phyloP scores from a whole-genome alignment of 805 yeast genomes.

The Teunomyces gatunensis region DNA sequence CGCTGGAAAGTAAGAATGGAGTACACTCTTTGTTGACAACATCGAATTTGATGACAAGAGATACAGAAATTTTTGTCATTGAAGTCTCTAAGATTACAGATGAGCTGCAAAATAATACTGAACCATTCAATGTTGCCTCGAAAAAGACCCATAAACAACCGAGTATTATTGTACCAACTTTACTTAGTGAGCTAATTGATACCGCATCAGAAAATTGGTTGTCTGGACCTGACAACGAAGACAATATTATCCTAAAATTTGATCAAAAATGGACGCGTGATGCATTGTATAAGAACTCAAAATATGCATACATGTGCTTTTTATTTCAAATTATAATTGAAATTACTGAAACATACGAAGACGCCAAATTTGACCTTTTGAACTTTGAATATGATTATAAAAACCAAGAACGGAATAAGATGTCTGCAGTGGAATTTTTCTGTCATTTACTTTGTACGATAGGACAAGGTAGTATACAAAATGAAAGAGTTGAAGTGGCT shows the following conservation, averaged over 20 bases:
- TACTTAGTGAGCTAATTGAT: conserved; percentile 10
- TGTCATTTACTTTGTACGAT: too few relatives aligned
- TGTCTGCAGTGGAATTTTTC: too few relatives aligned
- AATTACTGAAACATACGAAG: conserved; percentile 71
- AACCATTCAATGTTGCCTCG: background rate
- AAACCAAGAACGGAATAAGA: too few relatives aligned
- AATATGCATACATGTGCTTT: conserved; percentile 65
- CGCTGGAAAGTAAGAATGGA: background rate
- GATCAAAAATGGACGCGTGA: too few relatives aligned
- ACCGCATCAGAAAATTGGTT: conserved; percentile 9
- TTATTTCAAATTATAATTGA: conserved; percentile 68
- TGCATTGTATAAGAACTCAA: conserved; percentile 12
- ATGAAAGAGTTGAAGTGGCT: too few relatives aligned
- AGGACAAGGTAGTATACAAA: too few relatives aligned
- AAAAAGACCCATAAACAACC: background rate
- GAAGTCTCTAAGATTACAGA: background rate
- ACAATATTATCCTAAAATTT: conserved; percentile 1
- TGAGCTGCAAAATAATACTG: background rate
- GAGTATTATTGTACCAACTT: conserved; percentile 14
- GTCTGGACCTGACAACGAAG: conserved; percentile 2
- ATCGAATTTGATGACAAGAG: background rate
- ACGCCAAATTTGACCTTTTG: conserved; percentile 77
- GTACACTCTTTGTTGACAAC: background rate
- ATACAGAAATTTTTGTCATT: background rate
- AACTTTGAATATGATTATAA: conserved; percentile 40